Conservation (phyloP, 106 monocot species). For the Acorus gramineus region DNA sequence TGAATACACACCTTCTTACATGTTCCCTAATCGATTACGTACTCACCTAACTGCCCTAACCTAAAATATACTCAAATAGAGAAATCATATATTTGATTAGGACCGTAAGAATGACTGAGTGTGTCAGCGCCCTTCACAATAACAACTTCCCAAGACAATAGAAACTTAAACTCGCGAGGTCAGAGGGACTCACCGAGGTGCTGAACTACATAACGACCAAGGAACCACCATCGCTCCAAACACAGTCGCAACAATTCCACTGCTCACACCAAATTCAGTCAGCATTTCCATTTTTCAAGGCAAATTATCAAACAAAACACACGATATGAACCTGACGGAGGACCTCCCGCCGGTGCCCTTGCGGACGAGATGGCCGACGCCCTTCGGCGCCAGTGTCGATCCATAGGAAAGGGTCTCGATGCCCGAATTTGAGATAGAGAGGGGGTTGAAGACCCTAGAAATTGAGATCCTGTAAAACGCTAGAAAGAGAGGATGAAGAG, state of each 20-base stretch:
- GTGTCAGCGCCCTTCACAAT: not conserved
- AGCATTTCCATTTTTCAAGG: no score
- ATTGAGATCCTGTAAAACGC: no score
- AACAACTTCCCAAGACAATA: not conserved
- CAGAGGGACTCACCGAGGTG: slow-evolving; percentile 63
- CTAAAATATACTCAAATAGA: no score
- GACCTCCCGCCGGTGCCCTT: slow-evolving; percentile 97
- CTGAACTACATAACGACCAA: slow-evolving; percentile 97
- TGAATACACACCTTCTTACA: no score
- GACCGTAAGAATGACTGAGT: no score
- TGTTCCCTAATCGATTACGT: no score
- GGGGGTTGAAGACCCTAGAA: no score
- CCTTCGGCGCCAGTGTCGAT: slow-evolving; percentile 61
- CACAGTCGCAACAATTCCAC: slow-evolving; percentile 92
- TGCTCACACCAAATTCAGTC: slow-evolving; percentile 11
- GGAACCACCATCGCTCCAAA: slow-evolving; percentile 99
- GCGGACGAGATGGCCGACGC: slow-evolving; percentile 65
- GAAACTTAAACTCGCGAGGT: not conserved
- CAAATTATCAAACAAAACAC: not conserved
- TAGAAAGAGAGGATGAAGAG: no score
- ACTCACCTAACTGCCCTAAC: no score
- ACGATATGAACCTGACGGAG: slow-evolving; percentile 94
- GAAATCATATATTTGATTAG: no score
- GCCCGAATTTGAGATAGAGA: no score
- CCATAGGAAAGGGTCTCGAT: not conserved